These are phyloP conservation scores for Suillus variegatus DNA, from an alignment of 768 basidiomycete genomes.

Conservation along the genomic window DNA sequence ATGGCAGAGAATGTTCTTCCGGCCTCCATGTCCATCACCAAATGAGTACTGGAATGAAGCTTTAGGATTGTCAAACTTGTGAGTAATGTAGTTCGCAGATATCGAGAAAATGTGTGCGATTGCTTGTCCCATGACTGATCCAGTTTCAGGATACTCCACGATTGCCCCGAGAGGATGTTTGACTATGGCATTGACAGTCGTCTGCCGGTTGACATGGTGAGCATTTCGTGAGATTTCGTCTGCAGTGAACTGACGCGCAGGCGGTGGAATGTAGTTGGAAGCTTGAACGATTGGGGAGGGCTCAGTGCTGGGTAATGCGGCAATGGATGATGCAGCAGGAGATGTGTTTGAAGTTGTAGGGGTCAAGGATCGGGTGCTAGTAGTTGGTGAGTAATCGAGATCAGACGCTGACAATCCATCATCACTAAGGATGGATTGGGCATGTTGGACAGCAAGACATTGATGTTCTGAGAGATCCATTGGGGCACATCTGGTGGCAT, in stretches of 20 bases:
- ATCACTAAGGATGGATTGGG: neutral
- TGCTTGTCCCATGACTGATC: neutral
- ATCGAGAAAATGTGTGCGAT: neutral
- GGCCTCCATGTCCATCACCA: neutral
- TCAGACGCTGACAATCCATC: neutral
- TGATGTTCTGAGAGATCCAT: neutral
- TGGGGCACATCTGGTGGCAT: neutral
- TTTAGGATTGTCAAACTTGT: neutral
- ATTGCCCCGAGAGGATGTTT: neutral
- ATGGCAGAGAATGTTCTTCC: neutral
- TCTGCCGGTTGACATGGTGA: neutral
- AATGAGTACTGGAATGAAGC: neutral
- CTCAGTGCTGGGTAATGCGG: neutral
- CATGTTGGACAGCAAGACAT: neutral
- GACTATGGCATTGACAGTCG: neutral
- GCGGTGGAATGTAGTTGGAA: neutral
- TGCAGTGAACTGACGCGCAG: neutral
- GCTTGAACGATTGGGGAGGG: neutral
- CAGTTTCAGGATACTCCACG: neutral
- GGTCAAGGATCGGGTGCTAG: slow-evolving; percentile 1
- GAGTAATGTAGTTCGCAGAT: neutral
- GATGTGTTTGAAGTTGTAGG: neutral
- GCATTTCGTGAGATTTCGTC: neutral
- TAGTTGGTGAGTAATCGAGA: neutral
- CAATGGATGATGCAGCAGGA: neutral